Evolutionary conservation across 441 rosid species (phyloP), one percentile per base, ranked within the genome.

Genomic region (Populus hybrid): DNA sequence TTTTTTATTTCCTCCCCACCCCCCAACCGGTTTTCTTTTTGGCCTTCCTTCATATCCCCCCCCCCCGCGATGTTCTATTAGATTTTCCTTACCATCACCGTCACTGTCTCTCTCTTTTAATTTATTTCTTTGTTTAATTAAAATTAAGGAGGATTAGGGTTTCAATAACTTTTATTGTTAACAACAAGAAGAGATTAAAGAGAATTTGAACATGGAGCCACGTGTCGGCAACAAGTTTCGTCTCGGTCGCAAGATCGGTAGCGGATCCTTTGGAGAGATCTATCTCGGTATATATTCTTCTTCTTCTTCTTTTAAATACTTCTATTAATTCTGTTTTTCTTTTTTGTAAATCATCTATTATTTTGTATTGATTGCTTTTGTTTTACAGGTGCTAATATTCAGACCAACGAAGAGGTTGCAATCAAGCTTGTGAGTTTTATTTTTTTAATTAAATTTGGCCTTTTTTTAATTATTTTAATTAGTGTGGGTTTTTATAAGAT

Each of bases 201-300:
- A 32, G 23, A 16, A 68, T 20, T 14, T 28, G 40, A 21, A 18
- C 0, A 94, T 95, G 99, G 98, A 92, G 81, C 87, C 93, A 65
- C 97, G 94, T 57, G 94, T 95, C 26, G 99, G 93, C 26, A 95
- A 92, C 87, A 94, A 90, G 86, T 95, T 89, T 80, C 93, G 94
- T 6, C 91, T 94, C 8, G 98, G 97, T 59, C 87, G 97, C 63
- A 96, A 93, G 90, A 96, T 96, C 87, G 99, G 99, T 23, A 91
- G 98, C 81, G 99, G 99, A 67, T 96, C 99, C 0, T 96, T 96
- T 77, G 99, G 99, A 59, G 98, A 96, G 94, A 94, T 96, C 91
- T 91, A 92, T 88, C 94, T 90, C 35, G 99, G 98, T 95, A 79
- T 67, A 90, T 69, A 63, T 42, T 16, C 18, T 7, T 64, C 57